A percentile compares a stretch with the other conserved stretches of the same genome.
Conservation (phyloP, 495 filamentous ascomycete genomes). For the Aspergillus saccharolyticus region DNA sequence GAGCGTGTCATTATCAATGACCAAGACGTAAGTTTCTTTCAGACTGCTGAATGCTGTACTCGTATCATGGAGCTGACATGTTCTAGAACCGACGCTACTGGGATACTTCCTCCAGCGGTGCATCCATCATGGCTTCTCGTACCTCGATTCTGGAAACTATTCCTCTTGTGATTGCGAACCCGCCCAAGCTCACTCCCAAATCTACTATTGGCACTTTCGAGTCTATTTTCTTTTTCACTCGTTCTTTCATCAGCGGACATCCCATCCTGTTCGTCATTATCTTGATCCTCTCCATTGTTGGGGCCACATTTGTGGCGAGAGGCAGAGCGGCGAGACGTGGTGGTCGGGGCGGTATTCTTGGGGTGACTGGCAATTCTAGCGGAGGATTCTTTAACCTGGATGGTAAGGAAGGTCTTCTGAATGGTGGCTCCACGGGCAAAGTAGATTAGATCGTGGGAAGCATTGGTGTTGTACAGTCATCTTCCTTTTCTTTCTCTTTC, state of each 20-base stretch:
- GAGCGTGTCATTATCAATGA: conserved; percentile 96
- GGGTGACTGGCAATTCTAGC: conserved; percentile 48
- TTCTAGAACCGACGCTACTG: conserved; percentile 83
- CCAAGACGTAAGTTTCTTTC: conserved; percentile 70
- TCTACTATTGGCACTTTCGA: conserved; percentile 74
- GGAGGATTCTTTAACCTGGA: conserved; percentile 73
- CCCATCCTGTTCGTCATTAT: conserved; percentile 65
- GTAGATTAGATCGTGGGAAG: conserved; percentile 55
- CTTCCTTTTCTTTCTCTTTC: conserved; percentile 29
- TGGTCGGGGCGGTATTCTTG: conserved; percentile 46
- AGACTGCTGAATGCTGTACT: background rate
- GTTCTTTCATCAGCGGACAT: conserved; percentile 61
- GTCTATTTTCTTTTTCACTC: conserved; percentile 71
- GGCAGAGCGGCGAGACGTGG: conserved; percentile 30
- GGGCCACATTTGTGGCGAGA: conserved; percentile 30
- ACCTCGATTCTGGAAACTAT: conserved; percentile 95
- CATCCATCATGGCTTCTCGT: conserved; percentile 79
- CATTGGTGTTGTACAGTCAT: conserved; percentile 35
- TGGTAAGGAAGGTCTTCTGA: conserved; percentile 67
- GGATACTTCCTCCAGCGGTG: conserved; percentile 86
- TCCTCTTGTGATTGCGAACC: conserved; percentile 65
- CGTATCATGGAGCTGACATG: conserved; percentile 24
- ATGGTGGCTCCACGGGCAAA: conserved; percentile 61
- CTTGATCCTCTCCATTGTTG: conserved; percentile 44
- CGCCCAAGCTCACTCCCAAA: conserved; percentile 81